Evolutionary conservation across 2,329 filamentous ascomycete genomes (phyloP), one percentile per base, ranked within the genome.

Genomic region (Verticillium klebahnii): DNA sequence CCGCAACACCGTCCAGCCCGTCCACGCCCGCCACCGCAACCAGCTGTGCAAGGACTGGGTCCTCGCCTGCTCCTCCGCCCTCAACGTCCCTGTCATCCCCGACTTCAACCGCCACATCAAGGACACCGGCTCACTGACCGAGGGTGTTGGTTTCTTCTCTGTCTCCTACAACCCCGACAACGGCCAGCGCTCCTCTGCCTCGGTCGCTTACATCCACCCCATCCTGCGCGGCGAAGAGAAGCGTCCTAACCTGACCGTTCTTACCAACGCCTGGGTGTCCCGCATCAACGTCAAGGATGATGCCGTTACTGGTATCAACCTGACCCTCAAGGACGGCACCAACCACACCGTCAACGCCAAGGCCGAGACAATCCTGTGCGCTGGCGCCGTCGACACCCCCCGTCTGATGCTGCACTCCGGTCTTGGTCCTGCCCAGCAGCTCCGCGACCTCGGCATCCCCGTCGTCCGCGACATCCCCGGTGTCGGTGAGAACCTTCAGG

Each of bases 31-130:
- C 63, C 92, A 96, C 78, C 85, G 91, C 68, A 97, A 96, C 79
- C 90, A 96, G 82, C 84, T 97, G 59, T 96, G 92, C 82, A 86
- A 91, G 75, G 93, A 96, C 76, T 97, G 93, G 93, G 85, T 97
- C 62, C 78, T 89, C 69, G 86, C 92, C 36, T 95, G 91, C 82
- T 89, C 90, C 65, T 85, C 82, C 32, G 90, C 92, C 29, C 83
- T 96, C 77, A 79, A 89, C 72, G 92, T 97, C 66, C 93, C 93
- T 60, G 78, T 96, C 60, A 86, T 95, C 68, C 80, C 87, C 66
- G 91, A 97, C 79, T 96, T 96, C 83, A 96, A 96, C 81, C 81
- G 88, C 69, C 86, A 93, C 73, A 96, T 97, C 74, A 84, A 84
- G 64, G 81, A 85, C 66, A 89, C 83, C 58, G 93, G 93, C 61